A percentile compares a stretch with the other conserved stretches of the same genome.
phyloP scores from a whole-genome alignment of 306 rosid species.

The Acacia acuminata region DNA sequence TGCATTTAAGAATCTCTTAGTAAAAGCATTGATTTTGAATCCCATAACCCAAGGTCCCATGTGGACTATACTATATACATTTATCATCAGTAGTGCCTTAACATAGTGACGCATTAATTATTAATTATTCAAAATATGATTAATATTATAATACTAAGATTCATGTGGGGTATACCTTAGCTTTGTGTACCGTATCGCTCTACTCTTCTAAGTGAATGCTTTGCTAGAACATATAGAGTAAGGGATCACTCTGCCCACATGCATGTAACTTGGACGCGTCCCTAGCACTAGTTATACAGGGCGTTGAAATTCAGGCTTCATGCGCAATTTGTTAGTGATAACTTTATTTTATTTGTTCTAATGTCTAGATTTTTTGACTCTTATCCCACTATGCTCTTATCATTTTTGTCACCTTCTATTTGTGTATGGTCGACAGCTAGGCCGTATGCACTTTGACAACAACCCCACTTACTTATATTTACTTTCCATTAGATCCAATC shows the following conservation, averaged over 20 bases:
- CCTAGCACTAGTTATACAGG: conserved; percentile 27
- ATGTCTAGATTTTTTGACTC: conserved; percentile 12
- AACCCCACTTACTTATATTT: conserved; percentile 28
- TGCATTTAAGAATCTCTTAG: background rate
- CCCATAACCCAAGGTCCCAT: background rate
- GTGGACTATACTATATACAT: background rate
- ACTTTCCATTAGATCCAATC: conserved; percentile 17
- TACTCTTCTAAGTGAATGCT: background rate
- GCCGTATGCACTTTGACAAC: conserved; percentile 31
- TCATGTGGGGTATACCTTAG: background rate
- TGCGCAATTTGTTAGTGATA: conserved; percentile 7
- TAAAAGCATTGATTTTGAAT: background rate
- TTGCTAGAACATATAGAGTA: background rate
- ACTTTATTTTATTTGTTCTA: conserved; percentile 3
- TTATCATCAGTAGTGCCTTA: background rate
- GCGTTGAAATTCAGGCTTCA: conserved; percentile 29
- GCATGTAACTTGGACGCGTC: conserved; percentile 28
- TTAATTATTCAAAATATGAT: no score
- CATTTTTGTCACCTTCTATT: conserved; percentile 6
- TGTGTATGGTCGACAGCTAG: conserved; percentile 47
- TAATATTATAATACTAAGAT: background rate
- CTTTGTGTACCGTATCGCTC: background rate
- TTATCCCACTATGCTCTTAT: conserved; percentile 29
- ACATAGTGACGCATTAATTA: background rate
- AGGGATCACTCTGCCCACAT: conserved; percentile 13